Evolutionary conservation across 805 yeast species (phyloP).

Genomic region (Kluyveromyces dobzhanskii): DNA sequence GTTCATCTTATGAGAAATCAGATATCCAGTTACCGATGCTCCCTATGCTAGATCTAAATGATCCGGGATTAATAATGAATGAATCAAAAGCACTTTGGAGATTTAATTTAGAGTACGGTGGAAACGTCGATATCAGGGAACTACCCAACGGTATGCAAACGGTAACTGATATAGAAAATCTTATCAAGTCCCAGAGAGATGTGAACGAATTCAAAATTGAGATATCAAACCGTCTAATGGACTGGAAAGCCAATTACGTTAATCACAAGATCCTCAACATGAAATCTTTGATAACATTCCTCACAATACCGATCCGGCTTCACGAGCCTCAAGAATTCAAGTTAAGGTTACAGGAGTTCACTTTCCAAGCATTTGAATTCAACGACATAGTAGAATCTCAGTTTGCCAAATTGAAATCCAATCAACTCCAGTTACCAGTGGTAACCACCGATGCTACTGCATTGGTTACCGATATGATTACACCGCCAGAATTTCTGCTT

Average conservation of each 20-base stretch:
- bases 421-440: constrained; percentile 10
- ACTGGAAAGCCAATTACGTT: constrained; percentile 12
- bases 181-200: constrained; percentile 30
- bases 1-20: constrained; percentile 15
- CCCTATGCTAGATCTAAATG: constrained; percentile 41
- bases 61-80: constrained; percentile 41
- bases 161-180: constrained; percentile 32
- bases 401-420: neutral
- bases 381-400: constrained; percentile 8
- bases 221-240: constrained; percentile 11
- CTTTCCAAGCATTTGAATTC: constrained; percentile 20
- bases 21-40: constrained; percentile 51
- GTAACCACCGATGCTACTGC: constrained; percentile 3
- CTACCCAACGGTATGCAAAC: constrained; percentile 37
- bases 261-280: constrained; percentile 17
- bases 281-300: constrained; percentile 16
- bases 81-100: constrained; percentile 75
- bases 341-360: constrained; percentile 19
- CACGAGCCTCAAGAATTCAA: constrained; percentile 20
- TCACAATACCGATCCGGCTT: constrained; percentile 23
- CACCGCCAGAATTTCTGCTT: constrained; percentile 6
- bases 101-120: constrained; percentile 24
- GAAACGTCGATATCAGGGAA: constrained; percentile 37
- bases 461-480: constrained; percentile 12
- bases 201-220: constrained; percentile 17